Percentiles rank a stretch among this genome's conserved stretches.
phyloP scores from a whole-genome alignment of 129 eudicot genomes.

The Flaveria linearis region DNA sequence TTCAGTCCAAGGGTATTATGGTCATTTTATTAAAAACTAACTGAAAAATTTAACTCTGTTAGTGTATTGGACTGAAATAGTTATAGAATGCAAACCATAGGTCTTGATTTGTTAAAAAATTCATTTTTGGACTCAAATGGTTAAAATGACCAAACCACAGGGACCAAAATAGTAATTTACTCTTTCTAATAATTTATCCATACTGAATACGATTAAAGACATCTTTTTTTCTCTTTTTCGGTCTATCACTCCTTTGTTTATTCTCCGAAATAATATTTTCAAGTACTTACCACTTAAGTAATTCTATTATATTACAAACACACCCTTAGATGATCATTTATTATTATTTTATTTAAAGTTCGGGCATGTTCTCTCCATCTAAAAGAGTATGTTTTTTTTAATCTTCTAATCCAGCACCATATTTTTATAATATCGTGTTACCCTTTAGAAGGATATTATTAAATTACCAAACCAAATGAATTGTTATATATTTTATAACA shows the following conservation, averaged over 20 bases:
- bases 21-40: too few relatives aligned
- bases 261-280: neutral
- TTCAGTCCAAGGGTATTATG: too few relatives aligned
- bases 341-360: constrained; percentile 5
- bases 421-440: neutral
- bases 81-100: too few relatives aligned
- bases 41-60: too few relatives aligned
- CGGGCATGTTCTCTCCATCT: neutral
- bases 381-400: neutral
- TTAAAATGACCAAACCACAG: too few relatives aligned
- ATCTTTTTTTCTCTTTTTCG: neutral
- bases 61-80: too few relatives aligned
- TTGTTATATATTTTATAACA: neutral
- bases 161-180: too few relatives aligned
- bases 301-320: neutral
- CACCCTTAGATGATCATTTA: neutral
- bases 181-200: neutral
- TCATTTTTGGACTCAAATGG: too few relatives aligned
- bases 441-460: neutral
- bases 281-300: too few relatives aligned
- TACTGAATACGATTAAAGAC: neutral
- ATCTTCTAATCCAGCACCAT: neutral
- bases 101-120: too few relatives aligned
- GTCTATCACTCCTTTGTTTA: neutral
- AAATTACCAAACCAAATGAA: neutral